Evolutionary conservation across 1,284 basidiomycete species (phyloP), one percentile per base, ranked within the genome.

Genomic region (Trametes sp.): DNA sequence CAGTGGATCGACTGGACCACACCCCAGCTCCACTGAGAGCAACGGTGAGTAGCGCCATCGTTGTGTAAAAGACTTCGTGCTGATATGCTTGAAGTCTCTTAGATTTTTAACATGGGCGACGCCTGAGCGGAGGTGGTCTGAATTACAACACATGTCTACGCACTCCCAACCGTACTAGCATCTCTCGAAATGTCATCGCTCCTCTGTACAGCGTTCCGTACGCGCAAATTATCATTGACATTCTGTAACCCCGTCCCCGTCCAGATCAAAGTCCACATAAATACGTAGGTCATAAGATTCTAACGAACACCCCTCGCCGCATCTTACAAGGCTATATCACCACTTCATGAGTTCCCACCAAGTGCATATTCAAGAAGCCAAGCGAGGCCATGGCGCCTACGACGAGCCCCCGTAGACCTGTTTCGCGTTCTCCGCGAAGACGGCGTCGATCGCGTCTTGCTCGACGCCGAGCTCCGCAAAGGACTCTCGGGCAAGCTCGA

Each of bases 401-500:
- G 59, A 66, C 24, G 49, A 56, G 33, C 56, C 36, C 51, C 79
- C 81, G 66, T 93, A 94, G 41, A 92, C 83, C 55, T 78, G 81
- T 73, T 82, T 78, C 11, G 92, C 92, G 67, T 92, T 93, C 19
- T 77, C 77, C 61, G 75, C 79, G 73, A 94, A 94, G 38, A 94
- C 86, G 28, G 84, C 87, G 72, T 94, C 88, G 61, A 95, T 81
- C 36, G 84, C 88, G 35, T 89, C 88, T 73, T 90, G 87, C 59
- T 93, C 93, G 63, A 93, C 83, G 8, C 90, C 93, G 31, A 96
- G 81, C 77, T 95, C 93, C n/a, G 90, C 85, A 56, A 95, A 83
- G 1, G 87, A 88, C 74, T 92, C 92, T 64, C 91, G 83, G 16
- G 93, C 87, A 58, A 94, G 83, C 64, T 87, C 87, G 72, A 94